phyloP scores from a whole-genome alignment of 2,329 filamentous ascomycete genomes.

The Lasiodiplodia citricola region DNA sequence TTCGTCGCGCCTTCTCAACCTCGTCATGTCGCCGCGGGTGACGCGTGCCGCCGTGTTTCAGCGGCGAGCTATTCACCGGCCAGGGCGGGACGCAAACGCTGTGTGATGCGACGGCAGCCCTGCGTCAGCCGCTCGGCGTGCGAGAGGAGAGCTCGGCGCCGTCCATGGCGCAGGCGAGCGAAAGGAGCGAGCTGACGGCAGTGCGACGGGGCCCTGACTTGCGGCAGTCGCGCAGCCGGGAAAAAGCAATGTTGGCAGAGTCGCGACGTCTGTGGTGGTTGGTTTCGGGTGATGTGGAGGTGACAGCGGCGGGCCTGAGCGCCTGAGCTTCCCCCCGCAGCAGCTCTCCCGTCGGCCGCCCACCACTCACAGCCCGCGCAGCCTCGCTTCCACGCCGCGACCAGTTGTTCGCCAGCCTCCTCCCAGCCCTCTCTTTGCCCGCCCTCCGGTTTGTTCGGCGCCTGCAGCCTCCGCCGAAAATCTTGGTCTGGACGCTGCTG shows the following conservation, averaged over 20 bases:
- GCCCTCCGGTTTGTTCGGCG: neutral
- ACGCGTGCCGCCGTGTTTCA: slow-evolving; percentile 18
- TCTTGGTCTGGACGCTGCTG: neutral
- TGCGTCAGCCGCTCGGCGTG: neutral
- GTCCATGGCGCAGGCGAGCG: neutral
- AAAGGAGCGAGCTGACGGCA: neutral
- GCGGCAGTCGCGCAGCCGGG: neutral
- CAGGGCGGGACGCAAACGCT: neutral
- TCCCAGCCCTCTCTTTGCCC: neutral
- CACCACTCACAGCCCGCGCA: slow-evolving; percentile 2
- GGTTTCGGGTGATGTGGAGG: neutral
- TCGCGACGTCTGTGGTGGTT: neutral
- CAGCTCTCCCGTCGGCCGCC: neutral
- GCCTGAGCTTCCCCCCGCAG: neutral
- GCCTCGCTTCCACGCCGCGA: slow-evolving; percentile 9
- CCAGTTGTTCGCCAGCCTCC: slow-evolving; percentile 18
- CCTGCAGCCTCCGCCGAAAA: neutral
- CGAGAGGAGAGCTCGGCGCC: neutral
- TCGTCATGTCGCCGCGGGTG: neutral
- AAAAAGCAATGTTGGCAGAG: slow-evolving; percentile 4
- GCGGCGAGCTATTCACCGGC: neutral
- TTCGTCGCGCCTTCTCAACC: neutral
- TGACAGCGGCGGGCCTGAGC: neutral
- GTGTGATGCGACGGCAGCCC: slow-evolving; percentile 19
- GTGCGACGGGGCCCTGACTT: neutral